Percentiles rank a stretch among this genome's conserved stretches.
Evolutionary conservation across 164 flowering plant genomes (phyloP).

Genomic region (Malania oleifera): DNA sequence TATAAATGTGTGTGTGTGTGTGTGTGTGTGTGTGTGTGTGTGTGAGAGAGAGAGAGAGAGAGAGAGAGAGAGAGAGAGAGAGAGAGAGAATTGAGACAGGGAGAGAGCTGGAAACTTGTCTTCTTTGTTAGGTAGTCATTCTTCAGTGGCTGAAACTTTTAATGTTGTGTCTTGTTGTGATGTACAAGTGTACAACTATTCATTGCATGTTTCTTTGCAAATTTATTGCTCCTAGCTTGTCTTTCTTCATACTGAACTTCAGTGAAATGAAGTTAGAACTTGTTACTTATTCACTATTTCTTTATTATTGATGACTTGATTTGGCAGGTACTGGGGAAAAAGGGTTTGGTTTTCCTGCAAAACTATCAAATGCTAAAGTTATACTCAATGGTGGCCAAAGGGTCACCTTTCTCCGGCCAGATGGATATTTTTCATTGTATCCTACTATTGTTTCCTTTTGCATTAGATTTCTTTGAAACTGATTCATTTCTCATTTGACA

Average conservation of each 20-base stretch:
- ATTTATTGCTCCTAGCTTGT: not conserved
- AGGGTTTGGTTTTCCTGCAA: slow-evolving; percentile 59
- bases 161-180: too few species aligned
- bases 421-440: slow-evolving; percentile 99
- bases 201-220: not conserved
- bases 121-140: too few species aligned
- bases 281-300: not conserved
- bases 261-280: not conserved
- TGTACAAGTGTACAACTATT: too few species aligned
- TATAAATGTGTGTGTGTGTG: too few species aligned
- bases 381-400: slow-evolving; percentile 88
- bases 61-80: not conserved
- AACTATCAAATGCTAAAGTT: slow-evolving; percentile 64
- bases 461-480: too few species aligned
- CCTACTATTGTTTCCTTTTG: slow-evolving; percentile 27
- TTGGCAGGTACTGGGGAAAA: slow-evolving; percentile 45
- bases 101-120: too few species aligned
- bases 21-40: too few species aligned
- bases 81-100: too few species aligned
- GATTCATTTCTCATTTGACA: too few species aligned
- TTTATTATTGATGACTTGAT: slow-evolving; percentile 12
- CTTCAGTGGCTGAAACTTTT: too few species aligned
- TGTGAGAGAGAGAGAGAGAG: too few species aligned
- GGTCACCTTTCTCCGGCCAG: slow-evolving; percentile 78
- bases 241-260: not conserved